Evolutionary conservation across 2,329 filamentous ascomycete genomes (phyloP), one percentile per base, ranked within the genome.

Genomic region (Zymoseptoria passerinii): DNA sequence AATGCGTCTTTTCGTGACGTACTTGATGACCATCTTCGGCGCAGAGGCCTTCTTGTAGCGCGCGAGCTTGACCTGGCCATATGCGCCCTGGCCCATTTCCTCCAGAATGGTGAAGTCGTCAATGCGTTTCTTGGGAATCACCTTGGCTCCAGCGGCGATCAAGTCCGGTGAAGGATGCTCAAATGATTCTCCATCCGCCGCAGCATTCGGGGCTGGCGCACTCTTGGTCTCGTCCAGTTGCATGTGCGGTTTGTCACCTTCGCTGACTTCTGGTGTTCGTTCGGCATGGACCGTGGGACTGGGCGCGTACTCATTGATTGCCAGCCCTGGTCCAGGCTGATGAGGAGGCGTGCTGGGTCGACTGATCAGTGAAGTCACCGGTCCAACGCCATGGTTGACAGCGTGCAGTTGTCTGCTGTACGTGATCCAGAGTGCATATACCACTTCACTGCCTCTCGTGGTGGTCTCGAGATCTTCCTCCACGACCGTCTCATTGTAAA

Each of bases 81-180:
- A 99, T 1, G 94, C 94, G 48, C 94, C 94, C 75, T 96, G 91
- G 4, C 94, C 94, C 92, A 99, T 97, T 61, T 99, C 94, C 74
- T 99, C 94, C 10, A 99, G 78, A 60, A 99, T 92, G 49, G 86
- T 81, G 72, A 96, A 99, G 71, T 96, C 91, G 55, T 87, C 81
- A 63, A 99, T 97, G 0, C 83, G 86, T 74, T 94, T 94, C 76
- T 95, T 96, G 51, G 66, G 69, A 54, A 71, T 68, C 2, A 66
- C 53, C 48, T 67, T 67, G 52, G 60, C 65, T 48, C 68, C 68
- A 4, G 69, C 68, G 28, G 65, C 64, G 29, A 72, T 61, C 50
- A 72, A 64, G 48, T 71, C 71, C 18, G 71, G 71, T 3, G 71
- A 70, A 2, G 72, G 71, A 61, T 73, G 72, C 60, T 73, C 72